Base-by-base conservation (phyloP, 2,329 filamentous ascomycete species). In the Neocucurbitaria cava region DNA sequence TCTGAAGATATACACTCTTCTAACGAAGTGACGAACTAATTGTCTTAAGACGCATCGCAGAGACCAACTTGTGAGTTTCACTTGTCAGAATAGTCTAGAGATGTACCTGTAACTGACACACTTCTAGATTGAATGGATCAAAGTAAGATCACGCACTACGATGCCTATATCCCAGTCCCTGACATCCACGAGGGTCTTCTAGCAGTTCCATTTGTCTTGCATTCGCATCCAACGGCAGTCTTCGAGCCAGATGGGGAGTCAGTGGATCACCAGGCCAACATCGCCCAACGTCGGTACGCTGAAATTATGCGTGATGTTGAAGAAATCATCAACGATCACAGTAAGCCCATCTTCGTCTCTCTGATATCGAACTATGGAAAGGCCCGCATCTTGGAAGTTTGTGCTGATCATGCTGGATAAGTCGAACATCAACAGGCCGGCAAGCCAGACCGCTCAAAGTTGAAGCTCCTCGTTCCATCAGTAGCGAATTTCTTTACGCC, bases 291-390 rank as follows among this genome's bases (percentile, higher is more conserved):
- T 52, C 87, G 95, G 58, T 99, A 98, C 78, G 90, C 91, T 43
- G 94, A 99, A 76, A 97, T 98, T 69, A 91, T 98, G 85, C 85
- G 87, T 56, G 95, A 98, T 76, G 91, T 99, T 1, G 95, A 99
- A 77, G 82, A 86, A 51, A 89, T 99, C 78, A 89, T 99, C 66
- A 88, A 92, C 62, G 93, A 97, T 71, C 93, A 98, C 77, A 96
- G 91, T 93, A 76, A 65, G 81, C 69, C 15, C 20, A 18, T 11
- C 36, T 43, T 4, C 6, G 8, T 23, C 5, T 5, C 31, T 6
- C 17, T n/a, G 8, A 4, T 35, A 2, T 35, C 31, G 31, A 35
- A 3, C 11, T n/a, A 17, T 10, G 13, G 31, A 35, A 31, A 35
- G 9, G 15, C 31, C 13, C 15, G 8, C 10, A 9, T 13, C 18